Evolutionary conservation across 768 basidiomycete species (phyloP).

Genomic region (Daedaleopsis nitida): DNA sequence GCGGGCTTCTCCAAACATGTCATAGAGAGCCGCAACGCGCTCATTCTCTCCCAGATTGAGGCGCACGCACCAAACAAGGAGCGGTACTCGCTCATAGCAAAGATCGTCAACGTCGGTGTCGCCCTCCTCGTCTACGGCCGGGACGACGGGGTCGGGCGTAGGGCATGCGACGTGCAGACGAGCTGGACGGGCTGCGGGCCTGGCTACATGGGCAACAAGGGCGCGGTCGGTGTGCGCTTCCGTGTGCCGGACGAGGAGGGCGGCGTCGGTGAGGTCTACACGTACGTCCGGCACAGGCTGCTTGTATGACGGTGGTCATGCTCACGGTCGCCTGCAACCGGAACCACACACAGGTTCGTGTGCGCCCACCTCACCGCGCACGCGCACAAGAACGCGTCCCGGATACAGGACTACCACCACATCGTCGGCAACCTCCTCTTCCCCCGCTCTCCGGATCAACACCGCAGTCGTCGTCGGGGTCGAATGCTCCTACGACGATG

Average conservation of each 20-base stretch:
- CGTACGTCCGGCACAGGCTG: constrained; percentile 55
- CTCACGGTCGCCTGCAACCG: not conserved
- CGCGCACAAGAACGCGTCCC: constrained; percentile 58
- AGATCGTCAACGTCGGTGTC: constrained; percentile 83
- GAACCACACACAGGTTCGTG: constrained; percentile 71
- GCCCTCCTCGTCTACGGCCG: constrained; percentile 86
- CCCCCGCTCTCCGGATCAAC: constrained; percentile 43
- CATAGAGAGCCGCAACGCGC: constrained; percentile 65
- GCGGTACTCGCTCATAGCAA: constrained; percentile 75
- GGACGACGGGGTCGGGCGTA: constrained; percentile 64
- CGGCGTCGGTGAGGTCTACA: constrained; percentile 72
- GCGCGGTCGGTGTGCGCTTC: constrained; percentile 88
- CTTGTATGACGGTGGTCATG: not conserved
- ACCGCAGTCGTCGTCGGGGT: constrained; percentile 20
- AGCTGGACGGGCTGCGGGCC: constrained; percentile 76
- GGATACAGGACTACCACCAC: constrained; percentile 78
- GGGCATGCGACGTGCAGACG: constrained; percentile 66
- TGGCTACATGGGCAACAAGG: constrained; percentile 90
- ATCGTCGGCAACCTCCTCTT: constrained; percentile 86
- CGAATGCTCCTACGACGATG: constrained; percentile 55
- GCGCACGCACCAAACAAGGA: constrained; percentile 71
- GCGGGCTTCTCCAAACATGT: constrained; percentile 75
- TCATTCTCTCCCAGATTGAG: constrained; percentile 77
- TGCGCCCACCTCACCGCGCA: constrained; percentile 91
- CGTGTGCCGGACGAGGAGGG: constrained; percentile 60